Evolutionary conservation across 1,284 basidiomycete genomes (phyloP).

Genomic region (Ustilago cynodontis): DNA sequence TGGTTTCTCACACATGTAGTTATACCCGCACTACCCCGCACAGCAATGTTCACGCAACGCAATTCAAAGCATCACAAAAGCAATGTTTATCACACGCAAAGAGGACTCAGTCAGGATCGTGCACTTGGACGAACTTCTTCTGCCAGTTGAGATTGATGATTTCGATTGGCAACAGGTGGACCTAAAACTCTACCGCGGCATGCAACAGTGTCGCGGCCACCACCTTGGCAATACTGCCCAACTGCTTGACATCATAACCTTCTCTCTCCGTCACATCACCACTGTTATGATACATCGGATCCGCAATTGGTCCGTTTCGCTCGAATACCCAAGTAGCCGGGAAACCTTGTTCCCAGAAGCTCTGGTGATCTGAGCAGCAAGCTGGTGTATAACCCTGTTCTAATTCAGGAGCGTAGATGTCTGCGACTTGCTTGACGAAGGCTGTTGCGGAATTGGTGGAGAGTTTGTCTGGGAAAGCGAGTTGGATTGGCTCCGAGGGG

Average conservation of each 20-base stretch:
- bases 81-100: neutral
- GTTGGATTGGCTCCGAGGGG: constrained; percentile 64
- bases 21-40: constrained; percentile 26
- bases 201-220: constrained; percentile 57
- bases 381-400: constrained; percentile 57
- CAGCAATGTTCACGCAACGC: constrained; percentile 10
- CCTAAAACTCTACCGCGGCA: constrained; percentile 22
- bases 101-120: neutral
- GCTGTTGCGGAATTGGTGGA: constrained; percentile 53
- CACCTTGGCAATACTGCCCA: constrained; percentile 60
- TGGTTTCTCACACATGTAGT: constrained; percentile 20
- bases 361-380: constrained; percentile 70
- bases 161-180: too few species aligned
- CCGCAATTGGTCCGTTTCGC: constrained; percentile 68
- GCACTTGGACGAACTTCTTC: neutral
- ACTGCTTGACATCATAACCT: constrained; percentile 68
- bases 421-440: constrained; percentile 59
- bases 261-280: constrained; percentile 58
- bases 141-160: too few species aligned
- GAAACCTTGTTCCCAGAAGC: constrained; percentile 58
- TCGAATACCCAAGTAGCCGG: constrained; percentile 68
- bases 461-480: constrained; percentile 68
- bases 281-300: constrained; percentile 69
- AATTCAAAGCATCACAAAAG: neutral
- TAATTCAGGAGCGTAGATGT: constrained; percentile 63